These are phyloP conservation scores for Piedraia hortae DNA, from an alignment of 2,329 filamentous ascomycete genomes.

Conservation along the genomic window DNA sequence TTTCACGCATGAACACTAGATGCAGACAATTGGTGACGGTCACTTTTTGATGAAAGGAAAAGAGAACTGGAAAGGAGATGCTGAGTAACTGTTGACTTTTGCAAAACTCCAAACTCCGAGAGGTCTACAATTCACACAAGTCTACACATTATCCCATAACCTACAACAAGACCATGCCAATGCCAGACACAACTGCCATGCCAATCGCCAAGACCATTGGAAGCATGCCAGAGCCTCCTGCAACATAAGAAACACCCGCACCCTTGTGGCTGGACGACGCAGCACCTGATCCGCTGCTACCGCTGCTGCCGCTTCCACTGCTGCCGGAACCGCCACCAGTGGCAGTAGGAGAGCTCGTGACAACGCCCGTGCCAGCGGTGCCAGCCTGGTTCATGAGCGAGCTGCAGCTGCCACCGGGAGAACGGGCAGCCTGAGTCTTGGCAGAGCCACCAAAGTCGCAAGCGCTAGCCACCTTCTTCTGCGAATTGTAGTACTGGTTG, in stretches of 20 bases:
- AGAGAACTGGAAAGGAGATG: too few species aligned
- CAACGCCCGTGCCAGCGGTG: slow-evolving; percentile 27
- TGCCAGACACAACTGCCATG: slow-evolving; percentile 8
- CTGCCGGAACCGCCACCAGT: slow-evolving; percentile 8
- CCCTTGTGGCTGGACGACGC: slow-evolving; percentile 5
- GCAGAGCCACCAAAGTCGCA: slow-evolving; percentile 49
- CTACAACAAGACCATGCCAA: slow-evolving; percentile 12
- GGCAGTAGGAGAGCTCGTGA: slow-evolving; percentile 21
- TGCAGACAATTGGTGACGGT: too few species aligned
- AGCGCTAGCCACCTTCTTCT: slow-evolving; percentile 23
- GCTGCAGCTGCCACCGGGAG: slow-evolving; percentile 26
- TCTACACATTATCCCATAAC: slow-evolving; percentile 1
- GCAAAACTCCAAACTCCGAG: too few species aligned
- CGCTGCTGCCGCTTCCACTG: slow-evolving; percentile 7
- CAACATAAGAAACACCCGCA: slow-evolving; percentile 4
- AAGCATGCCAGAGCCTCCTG: slow-evolving; percentile 5
- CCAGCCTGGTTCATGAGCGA: slow-evolving; percentile 30
- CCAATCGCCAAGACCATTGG: slow-evolving; percentile 7
- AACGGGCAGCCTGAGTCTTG: slow-evolving; percentile 22
- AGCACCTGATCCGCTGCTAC: slow-evolving; percentile 7
- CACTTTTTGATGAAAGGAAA: too few species aligned
- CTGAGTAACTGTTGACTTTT: too few species aligned
- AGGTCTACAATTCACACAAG: too few species aligned
- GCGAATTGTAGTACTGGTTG: slow-evolving; percentile 40
- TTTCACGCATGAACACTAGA: too few species aligned